Conservation (phyloP, 164 flowering plant genomes). For the Umbilicus rupestris region DNA sequence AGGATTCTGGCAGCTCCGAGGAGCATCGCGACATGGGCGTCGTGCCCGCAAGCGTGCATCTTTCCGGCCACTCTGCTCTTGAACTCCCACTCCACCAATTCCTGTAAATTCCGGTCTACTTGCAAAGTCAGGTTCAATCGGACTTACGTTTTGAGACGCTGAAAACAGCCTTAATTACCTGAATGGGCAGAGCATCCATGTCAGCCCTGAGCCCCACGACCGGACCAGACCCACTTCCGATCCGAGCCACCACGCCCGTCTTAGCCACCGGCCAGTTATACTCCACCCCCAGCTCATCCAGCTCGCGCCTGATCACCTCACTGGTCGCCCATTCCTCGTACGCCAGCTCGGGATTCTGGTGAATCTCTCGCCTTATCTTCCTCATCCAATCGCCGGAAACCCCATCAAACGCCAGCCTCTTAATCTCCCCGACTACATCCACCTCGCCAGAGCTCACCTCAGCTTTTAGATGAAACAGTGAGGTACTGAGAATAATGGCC, state of each 20-base stretch:
- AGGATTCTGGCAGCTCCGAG: conserved; percentile 19
- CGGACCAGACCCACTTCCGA: conserved; percentile 55
- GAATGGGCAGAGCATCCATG: conserved; percentile 71
- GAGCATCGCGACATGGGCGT: conserved; percentile 18
- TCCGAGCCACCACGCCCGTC: conserved; percentile 53
- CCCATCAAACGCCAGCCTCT: conserved; percentile 1
- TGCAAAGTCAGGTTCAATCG: no score
- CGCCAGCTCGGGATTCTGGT: conserved; percentile 65
- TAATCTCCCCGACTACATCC: neutral
- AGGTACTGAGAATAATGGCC: neutral
- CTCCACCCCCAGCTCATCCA: conserved; percentile 37
- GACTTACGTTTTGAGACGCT: neutral
- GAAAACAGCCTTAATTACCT: conserved; percentile 25
- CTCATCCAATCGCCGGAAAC: conserved; percentile 11
- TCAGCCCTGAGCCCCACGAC: conserved; percentile 66
- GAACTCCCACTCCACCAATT: conserved; percentile 18
- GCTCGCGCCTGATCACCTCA: conserved; percentile 39
- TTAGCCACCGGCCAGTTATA: conserved; percentile 54
- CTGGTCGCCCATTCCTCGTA: conserved; percentile 55
- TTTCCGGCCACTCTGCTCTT: conserved; percentile 15
- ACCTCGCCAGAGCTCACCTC: neutral
- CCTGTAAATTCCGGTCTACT: conserved; percentile 12
- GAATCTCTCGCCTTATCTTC: conserved; percentile 43
- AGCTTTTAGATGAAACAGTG: neutral
- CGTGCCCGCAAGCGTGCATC: conserved; percentile 23